Percentiles rank a stretch among this genome's conserved stretches.
Conservation (phyloP, 306 rosid genomes). For the Quercus bicolor region DNA sequence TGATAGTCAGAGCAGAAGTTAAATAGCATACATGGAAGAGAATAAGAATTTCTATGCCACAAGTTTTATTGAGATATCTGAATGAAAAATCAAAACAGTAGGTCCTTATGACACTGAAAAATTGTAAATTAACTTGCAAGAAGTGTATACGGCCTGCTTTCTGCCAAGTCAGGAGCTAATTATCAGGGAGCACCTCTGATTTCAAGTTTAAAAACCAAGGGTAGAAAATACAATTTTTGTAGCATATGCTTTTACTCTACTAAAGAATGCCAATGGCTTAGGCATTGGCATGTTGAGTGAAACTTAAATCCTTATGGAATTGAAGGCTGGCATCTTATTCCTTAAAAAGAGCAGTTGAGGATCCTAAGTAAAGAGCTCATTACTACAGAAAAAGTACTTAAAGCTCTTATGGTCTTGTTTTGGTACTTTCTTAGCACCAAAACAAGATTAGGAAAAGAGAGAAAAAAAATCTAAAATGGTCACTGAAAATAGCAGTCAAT, state of each 20-base stretch:
- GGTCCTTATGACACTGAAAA: not conserved
- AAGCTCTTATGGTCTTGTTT: not conserved
- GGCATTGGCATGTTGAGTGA: not conserved
- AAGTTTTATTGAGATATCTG: not conserved
- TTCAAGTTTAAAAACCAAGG: too few species aligned
- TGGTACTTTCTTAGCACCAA: not conserved
- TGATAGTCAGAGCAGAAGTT: not conserved
- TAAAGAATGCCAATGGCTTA: too few species aligned
- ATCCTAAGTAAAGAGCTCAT: not conserved
- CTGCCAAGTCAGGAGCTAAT: not conserved
- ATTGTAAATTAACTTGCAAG: not conserved
- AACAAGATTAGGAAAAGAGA: not conserved
- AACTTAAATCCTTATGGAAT: not conserved
- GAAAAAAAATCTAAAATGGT: not conserved
- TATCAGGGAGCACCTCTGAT: not conserved
- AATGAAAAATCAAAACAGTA: not conserved
- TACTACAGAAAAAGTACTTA: not conserved
- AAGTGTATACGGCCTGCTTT: not conserved
- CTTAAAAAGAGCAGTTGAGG: not conserved
- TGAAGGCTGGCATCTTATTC: not conserved
- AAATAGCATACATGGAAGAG: not conserved
- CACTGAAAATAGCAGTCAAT: too few species aligned
- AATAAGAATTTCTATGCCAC: not conserved
- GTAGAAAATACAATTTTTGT: too few species aligned
- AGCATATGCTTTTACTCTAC: too few species aligned